These are phyloP conservation scores for Plasmodium knowlesi DNA, from an alignment of 169 alveolate species.

Conservation along the genomic window DNA sequence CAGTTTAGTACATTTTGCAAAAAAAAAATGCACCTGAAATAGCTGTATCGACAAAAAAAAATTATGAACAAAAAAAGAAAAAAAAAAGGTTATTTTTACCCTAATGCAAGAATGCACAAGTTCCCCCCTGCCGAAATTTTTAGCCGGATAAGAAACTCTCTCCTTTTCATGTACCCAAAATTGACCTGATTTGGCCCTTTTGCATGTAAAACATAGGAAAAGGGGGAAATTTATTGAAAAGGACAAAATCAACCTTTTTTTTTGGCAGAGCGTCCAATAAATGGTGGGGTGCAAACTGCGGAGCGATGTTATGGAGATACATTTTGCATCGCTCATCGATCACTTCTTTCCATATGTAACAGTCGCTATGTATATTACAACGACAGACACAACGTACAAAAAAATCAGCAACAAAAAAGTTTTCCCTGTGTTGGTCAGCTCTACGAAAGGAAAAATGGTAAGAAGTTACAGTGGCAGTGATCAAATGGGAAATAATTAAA, in stretches of 20 bases:
- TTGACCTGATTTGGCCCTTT: not conserved
- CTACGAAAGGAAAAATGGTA: slow-evolving; percentile 6
- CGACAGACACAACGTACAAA: slow-evolving; percentile 49
- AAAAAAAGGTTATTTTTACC: not conserved
- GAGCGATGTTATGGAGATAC: not conserved
- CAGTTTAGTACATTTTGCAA: not conserved
- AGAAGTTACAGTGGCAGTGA: not conserved
- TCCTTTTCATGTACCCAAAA: not conserved
- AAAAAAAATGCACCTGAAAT: not conserved
- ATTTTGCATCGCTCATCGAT: not conserved
- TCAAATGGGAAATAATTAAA: not conserved
- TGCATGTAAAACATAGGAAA: not conserved
- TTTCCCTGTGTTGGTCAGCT: slow-evolving; percentile 68
- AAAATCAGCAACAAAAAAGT: slow-evolving; percentile 58
- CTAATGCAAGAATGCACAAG: not conserved
- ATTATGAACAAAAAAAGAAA: not conserved
- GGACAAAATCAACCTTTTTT: not conserved
- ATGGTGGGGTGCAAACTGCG: not conserved
- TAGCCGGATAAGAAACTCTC: not conserved
- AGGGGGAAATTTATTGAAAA: not conserved
- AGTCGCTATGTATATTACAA: slow-evolving; percentile 58
- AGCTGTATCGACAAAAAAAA: not conserved
- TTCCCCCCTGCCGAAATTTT: not conserved
- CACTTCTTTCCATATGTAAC: slow-evolving; percentile 18
- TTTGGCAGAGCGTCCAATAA: not conserved